Evolutionary conservation across 257 asterid species (phyloP), one percentile per base, ranked within the genome.

Genomic region (Anisodus tanguticus): DNA sequence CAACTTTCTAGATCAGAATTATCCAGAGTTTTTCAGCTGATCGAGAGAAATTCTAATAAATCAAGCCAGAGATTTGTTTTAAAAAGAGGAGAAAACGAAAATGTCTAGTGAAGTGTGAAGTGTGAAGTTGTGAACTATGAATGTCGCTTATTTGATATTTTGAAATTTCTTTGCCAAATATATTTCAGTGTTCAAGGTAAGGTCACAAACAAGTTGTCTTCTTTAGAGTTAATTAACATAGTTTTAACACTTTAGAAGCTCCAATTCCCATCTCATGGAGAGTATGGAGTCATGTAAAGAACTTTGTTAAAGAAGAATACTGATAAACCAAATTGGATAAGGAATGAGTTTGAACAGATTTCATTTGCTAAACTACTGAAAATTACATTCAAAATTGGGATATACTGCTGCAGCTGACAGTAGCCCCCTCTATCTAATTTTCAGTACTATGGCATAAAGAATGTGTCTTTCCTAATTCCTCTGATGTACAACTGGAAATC

Each of bases 301-400:
- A 72, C 35, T 47, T 47, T 10, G 10, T 72, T 22, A 3, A 47
- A 72, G 43, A 47, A 13, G 9, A n/a, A 47, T 8, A 47, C 19
- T 49, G 37, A 49, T 9, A n/a, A 5, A 47, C 80, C n/a, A 19
- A 69, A 45, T n/a, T 45, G 17, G 60, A 11, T 19, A 72, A 47
- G 2, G 80, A 72, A 72, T 72, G 10, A n/a, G 37, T 22, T 11
- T 74, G 60, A 49, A 47, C 12, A 5, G 43, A 74, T 47, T 22
- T 74, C 80, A 74, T 74, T 49, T 74, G 12, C 12, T 74, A 11
- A 19, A 49, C 10, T 47, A 77, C 64, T 47, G 58, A 53, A 26
- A 53, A 26, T 77, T 77, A 26, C 64, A 53, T 77, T 7, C 81
- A 49, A 70, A 70, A 49, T 49, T 22, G 81, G 62, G 81, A 49